Evolutionary conservation across 2,329 filamentous ascomycete genomes (phyloP).

Genomic region (Penicillium freii): DNA sequence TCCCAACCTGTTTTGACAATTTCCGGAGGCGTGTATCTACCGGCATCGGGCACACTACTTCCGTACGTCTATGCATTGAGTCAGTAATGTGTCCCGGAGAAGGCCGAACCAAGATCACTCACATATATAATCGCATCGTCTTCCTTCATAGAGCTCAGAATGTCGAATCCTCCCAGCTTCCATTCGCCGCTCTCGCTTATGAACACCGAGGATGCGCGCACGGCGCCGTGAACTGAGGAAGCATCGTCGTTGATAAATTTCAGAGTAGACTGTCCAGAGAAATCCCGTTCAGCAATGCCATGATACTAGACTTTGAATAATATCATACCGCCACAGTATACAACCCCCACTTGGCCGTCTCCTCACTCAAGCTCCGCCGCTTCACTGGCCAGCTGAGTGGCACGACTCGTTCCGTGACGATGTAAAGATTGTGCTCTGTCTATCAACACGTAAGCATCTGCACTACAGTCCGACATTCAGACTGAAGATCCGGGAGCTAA

Average conservation of each 20-base stretch:
- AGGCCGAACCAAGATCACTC: conserved; percentile 19
- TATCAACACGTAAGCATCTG: conserved; percentile 39
- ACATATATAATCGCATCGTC: conserved; percentile 91
- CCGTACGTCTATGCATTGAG: conserved; percentile 67
- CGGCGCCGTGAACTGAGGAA: conserved; percentile 81
- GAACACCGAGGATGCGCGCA: conserved; percentile 84
- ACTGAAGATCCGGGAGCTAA: not conserved
- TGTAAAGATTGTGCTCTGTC: conserved; percentile 94
- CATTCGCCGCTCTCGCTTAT: conserved; percentile 96
- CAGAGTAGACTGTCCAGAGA: conserved; percentile 66
- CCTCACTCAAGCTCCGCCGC: conserved; percentile 79
- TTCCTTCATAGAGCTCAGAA: conserved; percentile 92
- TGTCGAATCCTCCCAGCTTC: conserved; percentile 92
- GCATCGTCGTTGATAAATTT: conserved; percentile 97
- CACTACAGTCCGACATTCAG: not conserved
- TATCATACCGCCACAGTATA: conserved; percentile 72
- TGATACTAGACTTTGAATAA: not conserved
- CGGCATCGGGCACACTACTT: conserved; percentile 79
- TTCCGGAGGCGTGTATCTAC: conserved; percentile 82
- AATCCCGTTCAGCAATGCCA: not conserved
- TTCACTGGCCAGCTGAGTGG: conserved; percentile 88
- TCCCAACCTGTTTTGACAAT: conserved; percentile 88
- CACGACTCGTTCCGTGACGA: conserved; percentile 85
- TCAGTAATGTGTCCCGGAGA: conserved; percentile 2
- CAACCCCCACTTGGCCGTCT: conserved; percentile 96